Evolutionary conservation across 2,329 filamentous ascomycete species (phyloP).

Genomic region (Exserohilum turcica): DNA sequence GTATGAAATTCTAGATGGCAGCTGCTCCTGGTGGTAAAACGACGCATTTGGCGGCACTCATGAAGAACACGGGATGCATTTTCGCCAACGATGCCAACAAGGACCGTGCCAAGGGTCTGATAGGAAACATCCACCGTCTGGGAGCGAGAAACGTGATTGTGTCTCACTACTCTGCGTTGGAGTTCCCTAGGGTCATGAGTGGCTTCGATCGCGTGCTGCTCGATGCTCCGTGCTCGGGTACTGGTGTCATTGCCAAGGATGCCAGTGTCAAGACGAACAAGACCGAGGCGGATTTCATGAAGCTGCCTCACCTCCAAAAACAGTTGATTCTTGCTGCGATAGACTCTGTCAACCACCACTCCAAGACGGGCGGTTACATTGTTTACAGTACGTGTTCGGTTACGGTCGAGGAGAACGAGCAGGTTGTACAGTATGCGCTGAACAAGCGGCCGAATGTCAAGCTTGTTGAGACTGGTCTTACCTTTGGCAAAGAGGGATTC

Average conservation of each 20-base stretch:
- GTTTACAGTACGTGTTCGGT: constrained; percentile 98
- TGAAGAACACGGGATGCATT: constrained; percentile 95
- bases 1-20: constrained; percentile 3
- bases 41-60: constrained; percentile 92
- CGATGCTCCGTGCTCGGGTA: constrained; percentile 94
- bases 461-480: constrained; percentile 87
- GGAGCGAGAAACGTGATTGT: constrained; percentile 94
- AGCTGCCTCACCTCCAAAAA: constrained; percentile 91
- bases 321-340: constrained; percentile 91
- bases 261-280: constrained; percentile 91
- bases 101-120: constrained; percentile 90
- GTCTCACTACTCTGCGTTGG: constrained; percentile 91
- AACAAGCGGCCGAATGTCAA: constrained; percentile 90
- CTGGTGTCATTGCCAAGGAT: constrained; percentile 97
- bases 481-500: constrained; percentile 93
- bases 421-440: constrained; percentile 90
- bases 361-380: constrained; percentile 91
- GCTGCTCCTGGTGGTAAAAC: constrained; percentile 96
- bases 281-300: constrained; percentile 91
- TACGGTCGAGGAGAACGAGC: constrained; percentile 91
- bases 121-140: constrained; percentile 92
- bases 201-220: constrained; percentile 94
- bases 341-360: constrained; percentile 88
- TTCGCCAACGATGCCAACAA: constrained; percentile 98
- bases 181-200: constrained; percentile 92